phyloP scores from a whole-genome alignment of 2,329 filamentous ascomycete genomes.

The Mycogone perniciosa region DNA sequence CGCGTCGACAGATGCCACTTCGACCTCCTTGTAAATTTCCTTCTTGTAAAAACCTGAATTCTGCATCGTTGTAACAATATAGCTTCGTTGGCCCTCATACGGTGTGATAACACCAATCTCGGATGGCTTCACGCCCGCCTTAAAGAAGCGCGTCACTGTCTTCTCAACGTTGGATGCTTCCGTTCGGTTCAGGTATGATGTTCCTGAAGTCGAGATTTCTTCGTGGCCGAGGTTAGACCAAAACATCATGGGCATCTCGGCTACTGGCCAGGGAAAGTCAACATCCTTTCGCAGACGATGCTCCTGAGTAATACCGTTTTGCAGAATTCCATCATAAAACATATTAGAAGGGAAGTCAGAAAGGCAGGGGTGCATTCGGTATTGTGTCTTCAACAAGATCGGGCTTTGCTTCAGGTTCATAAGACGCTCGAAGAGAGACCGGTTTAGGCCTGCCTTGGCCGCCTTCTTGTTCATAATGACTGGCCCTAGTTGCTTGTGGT shows the following conservation, averaged over 20 bases:
- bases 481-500: conserved; percentile 94
- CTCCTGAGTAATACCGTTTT: conserved; percentile 90
- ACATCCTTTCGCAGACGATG: conserved; percentile 87
- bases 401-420: conserved; percentile 86
- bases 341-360: conserved; percentile 98
- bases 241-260: conserved; percentile 98
- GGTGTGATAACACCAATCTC: conserved; percentile 98
- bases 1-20: conserved; percentile 95
- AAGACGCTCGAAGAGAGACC: conserved; percentile 95
- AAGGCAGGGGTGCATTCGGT: conserved; percentile 97
- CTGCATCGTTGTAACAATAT: conserved; percentile 99
- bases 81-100: conserved; percentile 96
- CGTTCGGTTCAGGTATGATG: conserved; percentile 95
- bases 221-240: conserved; percentile 98
- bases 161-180: conserved; percentile 98
- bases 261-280: conserved; percentile 95
- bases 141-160: conserved; percentile 97
- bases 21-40: conserved; percentile 96
- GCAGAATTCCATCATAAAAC: conserved; percentile 97
- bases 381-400: conserved; percentile 92
- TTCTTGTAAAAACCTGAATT: conserved; percentile 96
- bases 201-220: conserved; percentile 95
- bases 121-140: conserved; percentile 87
- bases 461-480: conserved; percentile 99
- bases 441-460: conserved; percentile 92